Conservation (phyloP, 805 yeast genomes). For the Yarrowia divulgata region DNA sequence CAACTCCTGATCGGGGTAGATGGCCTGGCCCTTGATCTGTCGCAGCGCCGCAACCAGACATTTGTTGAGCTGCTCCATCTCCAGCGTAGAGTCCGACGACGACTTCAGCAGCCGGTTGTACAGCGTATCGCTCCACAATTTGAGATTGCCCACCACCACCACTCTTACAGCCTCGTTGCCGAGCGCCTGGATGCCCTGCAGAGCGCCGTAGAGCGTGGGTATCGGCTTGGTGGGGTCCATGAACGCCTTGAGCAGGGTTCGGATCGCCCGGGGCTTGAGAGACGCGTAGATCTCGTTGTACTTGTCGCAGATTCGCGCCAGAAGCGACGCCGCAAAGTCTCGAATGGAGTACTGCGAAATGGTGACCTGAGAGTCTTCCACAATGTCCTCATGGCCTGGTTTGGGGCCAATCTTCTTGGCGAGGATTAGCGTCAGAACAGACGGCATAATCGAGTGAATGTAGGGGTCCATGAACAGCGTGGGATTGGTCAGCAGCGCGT, state of each 20-base stretch:
- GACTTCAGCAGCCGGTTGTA: slow-evolving; percentile 26
- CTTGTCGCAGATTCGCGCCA: slow-evolving; percentile 76
- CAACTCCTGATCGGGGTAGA: slow-evolving; percentile 59
- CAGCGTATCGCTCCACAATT: slow-evolving; percentile 64
- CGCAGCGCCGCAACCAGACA: slow-evolving; percentile 64
- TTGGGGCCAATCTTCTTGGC: slow-evolving; percentile 84
- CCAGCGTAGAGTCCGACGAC: slow-evolving; percentile 45
- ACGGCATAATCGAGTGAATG: slow-evolving; percentile 97
- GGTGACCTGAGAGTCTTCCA: slow-evolving; percentile 12
- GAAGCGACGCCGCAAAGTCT: slow-evolving; percentile 83
- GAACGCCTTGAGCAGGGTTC: slow-evolving; percentile 90
- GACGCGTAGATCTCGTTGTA: slow-evolving; percentile 89
- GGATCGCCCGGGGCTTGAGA: slow-evolving; percentile 88
- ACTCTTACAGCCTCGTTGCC: slow-evolving; percentile 90
- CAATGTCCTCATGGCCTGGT: slow-evolving; percentile 44
- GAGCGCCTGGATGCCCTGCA: slow-evolving; percentile 80
- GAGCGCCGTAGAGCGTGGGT: slow-evolving; percentile 92
- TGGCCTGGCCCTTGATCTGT: slow-evolving; percentile 51
- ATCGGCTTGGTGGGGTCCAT: slow-evolving; percentile 81
- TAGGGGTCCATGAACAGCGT: slow-evolving; percentile 93
- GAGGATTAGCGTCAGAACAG: slow-evolving; percentile 83
- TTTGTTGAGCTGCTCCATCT: slow-evolving; percentile 58
- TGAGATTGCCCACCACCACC: slow-evolving; percentile 80
- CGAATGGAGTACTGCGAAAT: slow-evolving; percentile 63
- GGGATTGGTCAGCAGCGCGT: slow-evolving; percentile 80